Evolutionary conservation across 805 yeast species (phyloP), one percentile per base, ranked within the genome.

Genomic region (Hanseniaspora nectarophila): DNA sequence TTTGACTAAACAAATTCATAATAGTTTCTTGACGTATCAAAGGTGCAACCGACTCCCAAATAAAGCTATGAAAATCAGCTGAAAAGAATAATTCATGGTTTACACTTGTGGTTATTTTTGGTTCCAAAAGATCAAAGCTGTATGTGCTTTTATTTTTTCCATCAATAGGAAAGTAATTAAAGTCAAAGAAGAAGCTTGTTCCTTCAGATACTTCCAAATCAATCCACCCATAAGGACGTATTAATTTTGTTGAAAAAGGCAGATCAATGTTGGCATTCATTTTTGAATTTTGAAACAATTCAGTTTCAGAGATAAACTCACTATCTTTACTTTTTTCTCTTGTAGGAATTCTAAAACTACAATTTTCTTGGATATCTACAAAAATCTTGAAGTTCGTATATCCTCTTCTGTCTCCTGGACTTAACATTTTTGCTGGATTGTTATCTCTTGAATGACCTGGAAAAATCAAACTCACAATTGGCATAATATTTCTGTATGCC

Each of bases 141-240:
- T 82, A 56, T 2, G 58, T 63, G 57, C 79, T 81, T 18, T 70
- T 69, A 71, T 75, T 82, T 0, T 96, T 83, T 1, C 68, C 60
- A 2, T 65, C 66, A 0, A 75, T 67, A 0, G 92, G 77, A 7
- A 78, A 66, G 55, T 77, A 71, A 0, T 83, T 77, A 1, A 75
- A 66, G 16, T 67, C 69, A 12, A 70, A 63, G 2, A 70, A 60
- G 0, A 82, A 59, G 0, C 71, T 70, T 0, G 95, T 75, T 0
- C 74, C 78, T 16, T 70, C 68, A 2, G 71, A 72, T 39, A 81
- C 66, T 55, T 80, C 81, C 18, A 87, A 51, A 60, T 90, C 97
- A 3, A 92, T 55, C 98, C 98, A 92, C 0, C 96, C 97, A 69
- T 83, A 92, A 1, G 95, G 83, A 45, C 92, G 40, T 6, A 49